Percentiles rank a stretch among this genome's conserved stretches.
Conservation (phyloP, 805 yeast genomes). For the Starmerella apis region DNA sequence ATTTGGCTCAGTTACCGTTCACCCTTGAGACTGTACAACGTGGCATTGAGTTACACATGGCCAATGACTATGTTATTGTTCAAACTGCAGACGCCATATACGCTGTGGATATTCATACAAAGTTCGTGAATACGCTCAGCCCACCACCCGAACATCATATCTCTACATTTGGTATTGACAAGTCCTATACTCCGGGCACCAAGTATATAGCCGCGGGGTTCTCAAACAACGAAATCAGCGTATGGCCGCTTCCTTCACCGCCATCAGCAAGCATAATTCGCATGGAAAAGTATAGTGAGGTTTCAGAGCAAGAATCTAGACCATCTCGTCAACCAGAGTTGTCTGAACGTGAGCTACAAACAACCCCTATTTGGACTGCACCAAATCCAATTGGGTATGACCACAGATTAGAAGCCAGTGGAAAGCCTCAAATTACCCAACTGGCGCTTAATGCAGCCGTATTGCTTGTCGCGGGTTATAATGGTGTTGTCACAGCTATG, state of each 20-base stretch:
- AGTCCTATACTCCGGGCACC: constrained; percentile 7
- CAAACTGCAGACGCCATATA: constrained; percentile 2
- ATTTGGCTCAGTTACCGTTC: constrained; percentile 7
- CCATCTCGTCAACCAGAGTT: no score
- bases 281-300: not conserved
- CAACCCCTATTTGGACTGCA: constrained; percentile 11
- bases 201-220: constrained; percentile 16
- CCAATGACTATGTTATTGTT: constrained; percentile 13
- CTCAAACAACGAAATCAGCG: constrained; percentile 8
- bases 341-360: constrained; percentile 7
- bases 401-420: constrained; percentile 5
- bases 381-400: constrained; percentile 18
- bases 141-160: constrained; percentile 6
- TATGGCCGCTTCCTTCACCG: constrained; percentile 15
- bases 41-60: constrained; percentile 11
- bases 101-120: constrained; percentile 10
- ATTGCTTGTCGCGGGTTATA: constrained; percentile 26
- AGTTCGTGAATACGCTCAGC: not conserved
- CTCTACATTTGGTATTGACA: constrained; percentile 19
- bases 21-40: not conserved
- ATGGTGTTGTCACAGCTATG: constrained; percentile 26
- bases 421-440: constrained; percentile 24
- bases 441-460: constrained; percentile 29
- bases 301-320: no score
- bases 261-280: not conserved